A percentile compares a stretch with the other conserved stretches of the same genome.
phyloP scores from a whole-genome alignment of 2,329 filamentous ascomycete species.

The Ascochyta rabiei region DNA sequence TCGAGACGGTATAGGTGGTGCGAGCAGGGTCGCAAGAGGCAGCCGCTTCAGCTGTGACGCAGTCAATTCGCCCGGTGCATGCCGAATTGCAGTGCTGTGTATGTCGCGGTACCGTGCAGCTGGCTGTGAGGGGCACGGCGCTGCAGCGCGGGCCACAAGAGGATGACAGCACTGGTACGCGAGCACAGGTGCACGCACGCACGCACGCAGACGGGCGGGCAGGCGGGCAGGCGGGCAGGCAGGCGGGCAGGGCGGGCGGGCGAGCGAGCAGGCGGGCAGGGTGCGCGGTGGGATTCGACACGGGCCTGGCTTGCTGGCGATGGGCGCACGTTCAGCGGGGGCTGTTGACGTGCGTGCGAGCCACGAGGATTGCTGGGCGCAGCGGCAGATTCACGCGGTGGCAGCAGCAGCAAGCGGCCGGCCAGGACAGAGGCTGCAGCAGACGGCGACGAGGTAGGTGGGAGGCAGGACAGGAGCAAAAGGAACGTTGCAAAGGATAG shows the following conservation, averaged over 20 bases:
- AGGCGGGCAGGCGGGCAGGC: slow-evolving; percentile 14
- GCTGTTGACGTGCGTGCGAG: slow-evolving; percentile 22
- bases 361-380: slow-evolving; percentile 18
- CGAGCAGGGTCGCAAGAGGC: slow-evolving; percentile 28
- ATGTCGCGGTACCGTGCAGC: slow-evolving; percentile 12
- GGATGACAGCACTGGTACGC: slow-evolving; percentile 9
- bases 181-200: slow-evolving; percentile 11
- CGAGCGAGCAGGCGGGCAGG: not conserved
- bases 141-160: slow-evolving; percentile 15
- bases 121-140: slow-evolving; percentile 15
- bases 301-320: slow-evolving; percentile 17
- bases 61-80: slow-evolving; percentile 43
- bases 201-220: slow-evolving; percentile 20
- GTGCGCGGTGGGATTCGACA: slow-evolving; percentile 22
- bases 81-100: slow-evolving; percentile 27
- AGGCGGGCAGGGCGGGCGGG: slow-evolving; percentile 12
- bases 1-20: slow-evolving; percentile 14
- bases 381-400: slow-evolving; percentile 18
- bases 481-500: slow-evolving; percentile 14
- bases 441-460: not conserved
- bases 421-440: slow-evolving; percentile 6
- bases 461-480: not conserved
- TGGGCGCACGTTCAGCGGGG: slow-evolving; percentile 21
- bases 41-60: slow-evolving; percentile 46
- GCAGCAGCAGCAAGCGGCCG: slow-evolving; percentile 3